Evolutionary conservation across 306 rosid species (phyloP), one percentile per base, ranked within the genome.

Genomic region (Casuarina equisetifolia): DNA sequence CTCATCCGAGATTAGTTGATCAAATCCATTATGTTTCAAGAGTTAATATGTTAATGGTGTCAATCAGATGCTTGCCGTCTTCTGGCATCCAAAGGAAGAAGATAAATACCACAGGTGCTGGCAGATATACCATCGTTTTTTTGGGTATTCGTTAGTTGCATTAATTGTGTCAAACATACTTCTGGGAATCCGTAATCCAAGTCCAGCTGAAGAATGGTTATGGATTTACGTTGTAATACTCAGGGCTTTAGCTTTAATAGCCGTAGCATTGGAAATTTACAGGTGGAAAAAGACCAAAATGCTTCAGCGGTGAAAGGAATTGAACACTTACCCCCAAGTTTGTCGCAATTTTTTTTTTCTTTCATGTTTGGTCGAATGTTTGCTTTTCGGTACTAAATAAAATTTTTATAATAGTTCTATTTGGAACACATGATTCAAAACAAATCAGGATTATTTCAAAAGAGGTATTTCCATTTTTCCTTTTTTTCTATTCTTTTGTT

Each of bases 141-240:
- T 86, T 58, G 89, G 87, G 36, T 86, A 80, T 61, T 76, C 61
- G 2, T 19, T 80, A 49, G 67, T 85, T 50, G 84, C 42, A 36
- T 43, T 90, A 53, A 78, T 82, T 50, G 73, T 86, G 59, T 84
- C 83, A 20, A 75, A 82, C 73, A 85, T 80, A 73, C 82, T 85
- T 42, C 52, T 46, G 75, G 95, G 89, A 67, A 79, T 85, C 53
- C 81, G 73, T 12, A 70, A 82, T 10, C 84, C 79, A 51, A 70
- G 72, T 39, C 80, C 74, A 12, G 67, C 76, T 12, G 69, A 82
- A 17, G 78, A 73, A 5, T 90, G 85, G 90, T 79, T 74, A 63
- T 82, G 88, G 88, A 48, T 35, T 72, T 86, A 85, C 68, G 85
- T 77, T 10, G 86, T 68, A 54, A 46, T 90, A 36, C 84, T 88